A percentile compares a stretch with the other conserved stretches of the same genome.
phyloP scores from a whole-genome alignment of 768 basidiomycete species.

The Suillus discolor region DNA sequence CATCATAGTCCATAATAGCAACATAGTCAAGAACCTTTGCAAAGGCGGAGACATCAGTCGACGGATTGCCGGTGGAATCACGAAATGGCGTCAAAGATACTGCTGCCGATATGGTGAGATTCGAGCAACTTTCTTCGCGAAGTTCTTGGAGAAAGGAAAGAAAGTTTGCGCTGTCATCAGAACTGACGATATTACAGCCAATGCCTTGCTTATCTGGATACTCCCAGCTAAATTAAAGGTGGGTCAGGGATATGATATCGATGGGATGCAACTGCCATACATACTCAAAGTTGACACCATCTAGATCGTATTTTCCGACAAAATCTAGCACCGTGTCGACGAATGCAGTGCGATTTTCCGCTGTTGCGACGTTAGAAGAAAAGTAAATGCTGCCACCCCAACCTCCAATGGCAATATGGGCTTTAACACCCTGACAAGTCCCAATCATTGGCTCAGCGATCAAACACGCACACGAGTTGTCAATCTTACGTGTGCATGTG shows the following conservation, averaged over 20 bases:
- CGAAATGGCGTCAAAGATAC: conserved; percentile 66
- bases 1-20: conserved; percentile 72
- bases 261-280: conserved; percentile 21
- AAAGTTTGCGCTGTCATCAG: conserved; percentile 76
- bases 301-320: conserved; percentile 49
- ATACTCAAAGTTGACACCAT: conserved; percentile 71
- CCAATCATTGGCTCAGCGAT: background rate
- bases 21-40: conserved; percentile 76
- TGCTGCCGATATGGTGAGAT: conserved; percentile 74
- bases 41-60: conserved; percentile 66
- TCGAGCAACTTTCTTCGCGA: conserved; percentile 40
- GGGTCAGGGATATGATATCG: background rate
- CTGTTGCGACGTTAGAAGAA: conserved; percentile 57
- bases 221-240: conserved; percentile 64
- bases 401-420: conserved; percentile 64
- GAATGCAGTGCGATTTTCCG: conserved; percentile 57
- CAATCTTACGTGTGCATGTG: conserved; percentile 12
- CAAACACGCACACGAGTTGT: background rate
- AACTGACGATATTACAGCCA: conserved; percentile 64
- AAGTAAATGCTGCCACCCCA: conserved; percentile 68
- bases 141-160: conserved; percentile 75
- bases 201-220: conserved; percentile 74
- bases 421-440: conserved; percentile 49
- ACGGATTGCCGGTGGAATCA: conserved; percentile 55
- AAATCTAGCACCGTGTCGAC: conserved; percentile 54